These are phyloP conservation scores for Geotrichum restrictum DNA, from an alignment of 1,139 yeast species.

Conservation along the genomic window DNA sequence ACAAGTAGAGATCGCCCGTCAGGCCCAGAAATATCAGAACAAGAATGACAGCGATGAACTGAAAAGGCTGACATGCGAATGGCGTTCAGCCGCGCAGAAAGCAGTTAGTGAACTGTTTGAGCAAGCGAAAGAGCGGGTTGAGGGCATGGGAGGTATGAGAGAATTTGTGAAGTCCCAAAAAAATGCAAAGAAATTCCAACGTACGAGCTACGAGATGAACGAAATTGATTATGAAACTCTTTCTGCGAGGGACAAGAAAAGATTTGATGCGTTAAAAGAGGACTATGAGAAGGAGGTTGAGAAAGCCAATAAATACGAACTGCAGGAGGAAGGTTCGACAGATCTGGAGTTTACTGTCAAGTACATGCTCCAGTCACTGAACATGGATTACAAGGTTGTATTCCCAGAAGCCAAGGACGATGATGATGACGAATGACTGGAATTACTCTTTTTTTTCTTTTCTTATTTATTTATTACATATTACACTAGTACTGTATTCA, in stretches of 20 bases:
- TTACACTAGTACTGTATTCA: no score
- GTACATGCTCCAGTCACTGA: conserved; percentile 43
- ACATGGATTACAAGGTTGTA: conserved; percentile 42
- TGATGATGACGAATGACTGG: conserved; percentile 2
- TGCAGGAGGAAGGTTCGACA: conserved; percentile 29
- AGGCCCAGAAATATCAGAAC: conserved; percentile 39
- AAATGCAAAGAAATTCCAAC: conserved; percentile 25
- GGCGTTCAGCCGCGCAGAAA: conserved; percentile 45
- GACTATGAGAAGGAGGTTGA: conserved; percentile 34
- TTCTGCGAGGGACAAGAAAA: conserved; percentile 34
- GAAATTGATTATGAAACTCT: conserved; percentile 39
- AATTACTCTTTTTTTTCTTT: not conserved
- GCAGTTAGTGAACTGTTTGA: conserved; percentile 46
- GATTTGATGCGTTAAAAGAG: conserved; percentile 25
- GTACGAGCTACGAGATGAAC: conserved; percentile 25
- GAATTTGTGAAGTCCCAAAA: conserved; percentile 41
- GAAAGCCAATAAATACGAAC: conserved; percentile 31
- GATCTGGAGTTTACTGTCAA: conserved; percentile 45
- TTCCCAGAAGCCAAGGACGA: conserved; percentile 31
- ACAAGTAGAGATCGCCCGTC: conserved; percentile 36
- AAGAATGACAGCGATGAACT: conserved; percentile 30
- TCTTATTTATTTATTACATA: not conserved
- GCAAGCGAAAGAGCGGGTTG: conserved; percentile 42
- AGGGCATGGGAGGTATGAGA: conserved; percentile 46
- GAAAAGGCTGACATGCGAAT: conserved; percentile 39